Evolutionary conservation across 2,329 filamentous ascomycete genomes (phyloP), one percentile per base, ranked within the genome.

Genomic region (Fusarium praegraminearum): DNA sequence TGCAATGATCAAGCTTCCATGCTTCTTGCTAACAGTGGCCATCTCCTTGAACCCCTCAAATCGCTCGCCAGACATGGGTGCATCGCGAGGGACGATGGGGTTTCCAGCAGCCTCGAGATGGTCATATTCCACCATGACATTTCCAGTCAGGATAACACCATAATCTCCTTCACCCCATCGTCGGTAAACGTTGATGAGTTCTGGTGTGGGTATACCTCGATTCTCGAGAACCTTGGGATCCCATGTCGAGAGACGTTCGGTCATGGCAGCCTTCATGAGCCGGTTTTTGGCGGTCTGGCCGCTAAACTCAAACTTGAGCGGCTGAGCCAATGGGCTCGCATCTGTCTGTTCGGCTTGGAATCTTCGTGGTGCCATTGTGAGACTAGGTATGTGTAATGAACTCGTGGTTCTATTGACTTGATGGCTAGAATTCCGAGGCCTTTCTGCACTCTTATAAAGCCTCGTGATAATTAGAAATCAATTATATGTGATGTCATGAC

Each of bases 261-360:
- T 87, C 89, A 92, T 91, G 43, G 90, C 86, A 8, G 82, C 88
- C 77, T 92, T 92, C 68, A 91, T 77, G 73, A 91, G 89, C n/a
- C 89, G 83, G 75, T 91, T 92, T 43, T 84, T 85, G 3, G 89
- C 89, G 3, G 83, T 85, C 59, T 81, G 83, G 53, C 84, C 83
- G 43, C 84, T 85, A 76, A 87, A 86, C 28, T 79, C 76, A 65
- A 86, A 86, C 20, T 78, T 75, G 47, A 88, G 78, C 12, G 85
- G 83, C 69, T 81, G 69, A 15, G 77, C 83, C 20, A 88, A 76
- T 13, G 44, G 62, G 40, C 64, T 62, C 9, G 64, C 50, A 26
- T 67, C 64, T 26, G 41, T 30, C 2, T 47, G 24, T 16, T 67
- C 57, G 10, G 50, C 35, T 8, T 30, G 24, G 16, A 62, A 67